Base-by-base conservation (phyloP, 2,329 filamentous ascomycete genomes). In the Bisporella sp. region DNA sequence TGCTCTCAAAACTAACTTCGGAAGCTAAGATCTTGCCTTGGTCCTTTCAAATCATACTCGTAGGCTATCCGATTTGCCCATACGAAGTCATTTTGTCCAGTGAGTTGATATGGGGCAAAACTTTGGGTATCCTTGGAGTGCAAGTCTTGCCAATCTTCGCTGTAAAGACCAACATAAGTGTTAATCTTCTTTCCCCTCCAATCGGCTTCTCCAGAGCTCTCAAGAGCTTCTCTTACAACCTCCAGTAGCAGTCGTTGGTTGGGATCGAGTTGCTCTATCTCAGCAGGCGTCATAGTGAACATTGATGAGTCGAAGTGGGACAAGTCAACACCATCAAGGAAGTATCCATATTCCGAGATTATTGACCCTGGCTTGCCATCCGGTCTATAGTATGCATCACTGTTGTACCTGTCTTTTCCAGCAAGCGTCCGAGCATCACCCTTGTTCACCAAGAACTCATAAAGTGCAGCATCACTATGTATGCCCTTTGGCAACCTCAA, bases 251-350 rank as follows among this genome's bases (percentile, higher is more conserved):
- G 47, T 11, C 59, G 40, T 42, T 62, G 59, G 33, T 62, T 57
- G 12, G 62, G 62, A 41, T 64, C 62, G 47, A 61, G 52, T 12
- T n/a, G 29, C 28, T 54, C 50, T n/a, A 52, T 31, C 42, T 59
- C 66, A 12, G 54, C 51, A n/a, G 13, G 57, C 5, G 50, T 59
- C 50, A 69, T 60, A 5, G 59, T 69, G 50, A 69, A 67, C 21
- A 21, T 21, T 21, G 21, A 21, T 6, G 47, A 41, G 40, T 49
- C 41, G 44, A 41, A 41, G 13, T 37, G 39, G 30, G 35, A 31
- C n/a, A 49, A 44, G 5, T 41, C 31, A 28, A 49, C 6, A 31
- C 47, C 8, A 6, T 41, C 29, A 9, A 40, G 47, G 35, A 28
- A 31, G 45, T 40, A 6, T 31, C 33, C 11, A 46, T 47, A 37